Evolutionary conservation across 1,284 basidiomycete species (phyloP).

Genomic region (Sanghuangporus baumii): DNA sequence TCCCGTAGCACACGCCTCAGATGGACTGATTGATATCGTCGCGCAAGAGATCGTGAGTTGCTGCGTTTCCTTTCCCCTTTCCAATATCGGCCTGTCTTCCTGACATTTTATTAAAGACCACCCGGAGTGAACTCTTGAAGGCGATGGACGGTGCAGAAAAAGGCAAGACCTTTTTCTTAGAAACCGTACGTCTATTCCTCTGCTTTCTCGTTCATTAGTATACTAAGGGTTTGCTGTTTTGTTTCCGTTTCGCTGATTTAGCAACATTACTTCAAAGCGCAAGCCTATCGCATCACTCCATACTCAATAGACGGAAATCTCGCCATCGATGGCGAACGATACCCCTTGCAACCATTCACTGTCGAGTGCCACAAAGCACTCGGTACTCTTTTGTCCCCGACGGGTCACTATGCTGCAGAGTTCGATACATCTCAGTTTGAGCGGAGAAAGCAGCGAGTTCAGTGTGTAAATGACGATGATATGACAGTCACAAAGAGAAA

Average conservation of each 20-base stretch:
- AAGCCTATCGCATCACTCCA: constrained; percentile 72
- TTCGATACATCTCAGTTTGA: constrained; percentile 28
- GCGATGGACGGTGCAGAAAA: constrained; percentile 63
- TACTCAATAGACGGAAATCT: constrained; percentile 48
- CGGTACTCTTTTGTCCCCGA: constrained; percentile 65
- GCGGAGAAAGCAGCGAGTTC: neutral
- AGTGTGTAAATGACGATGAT: neutral
- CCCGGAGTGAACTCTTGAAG: constrained; percentile 51
- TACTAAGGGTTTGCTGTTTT: neutral
- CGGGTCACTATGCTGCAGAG: constrained; percentile 59
- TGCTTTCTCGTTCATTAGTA: neutral
- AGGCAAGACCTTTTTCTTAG: constrained; percentile 66
- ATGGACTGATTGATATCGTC: constrained; percentile 78
- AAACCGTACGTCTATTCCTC: constrained; percentile 40
- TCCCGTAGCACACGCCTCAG: constrained; percentile 73
- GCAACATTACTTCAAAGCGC: constrained; percentile 77
- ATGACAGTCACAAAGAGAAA: neutral
- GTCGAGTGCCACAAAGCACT: constrained; percentile 76
- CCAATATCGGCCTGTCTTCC: neutral
- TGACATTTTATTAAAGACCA: constrained; percentile 33
- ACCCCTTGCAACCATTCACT: constrained; percentile 76
- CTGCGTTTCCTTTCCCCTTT: neutral
- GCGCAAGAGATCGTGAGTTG: constrained; percentile 58
- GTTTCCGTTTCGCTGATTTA: constrained; percentile 26
- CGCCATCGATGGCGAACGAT: constrained; percentile 80